Evolutionary conservation across 106 monocot species (phyloP), one percentile per base, ranked within the genome.

Genomic region (Dendrobium huoshanense): DNA sequence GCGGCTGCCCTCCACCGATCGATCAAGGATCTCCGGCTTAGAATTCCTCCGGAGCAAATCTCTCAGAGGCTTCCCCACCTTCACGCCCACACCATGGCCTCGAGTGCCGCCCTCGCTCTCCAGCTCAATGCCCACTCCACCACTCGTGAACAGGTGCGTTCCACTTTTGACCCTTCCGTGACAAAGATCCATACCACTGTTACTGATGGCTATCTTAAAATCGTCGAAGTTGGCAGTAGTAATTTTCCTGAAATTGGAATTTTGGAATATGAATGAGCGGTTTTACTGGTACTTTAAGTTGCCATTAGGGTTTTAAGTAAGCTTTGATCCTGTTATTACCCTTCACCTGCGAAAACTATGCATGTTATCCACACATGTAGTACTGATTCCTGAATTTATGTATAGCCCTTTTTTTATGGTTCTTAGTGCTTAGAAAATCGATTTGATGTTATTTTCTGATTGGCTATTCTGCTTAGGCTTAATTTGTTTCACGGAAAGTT

Each of bases 11-110:
- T 96, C 55, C 55, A 88, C 55, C 88, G 90, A 11, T 84, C 87
- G 77, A 96, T 96, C 88, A 85, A 86, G 72, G 96, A 96, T 75
- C 92, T 96, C 16, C 87, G 92, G 74, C 86, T 85, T 16, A 80
- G 92, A 84, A 94, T 96, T 79, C 94, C 96, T 20, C 89, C 96
- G 2, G 77, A 81, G 18, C 86, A 94, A 80, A 87, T 94, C 73
- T 81, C 94, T 51, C 91, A 94, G 87, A 80, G 96, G 19, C 86
- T 96, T 51, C 96, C 96, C 15, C 84, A 96, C 78, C 96, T 96
- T 77, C 94, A 94, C 79, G 92, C 94, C 48, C 87, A 90, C 65
- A 89, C 91, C 51, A 65, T 94, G 81, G 96, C 96, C 37, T 96
- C 94, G 65, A 92, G 82, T 80, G 88, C 88, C 20, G 94, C 90